Evolutionary conservation across 345 rosid species (phyloP), one percentile per base, ranked within the genome.

Genomic region (Anastatica hierochuntica): DNA sequence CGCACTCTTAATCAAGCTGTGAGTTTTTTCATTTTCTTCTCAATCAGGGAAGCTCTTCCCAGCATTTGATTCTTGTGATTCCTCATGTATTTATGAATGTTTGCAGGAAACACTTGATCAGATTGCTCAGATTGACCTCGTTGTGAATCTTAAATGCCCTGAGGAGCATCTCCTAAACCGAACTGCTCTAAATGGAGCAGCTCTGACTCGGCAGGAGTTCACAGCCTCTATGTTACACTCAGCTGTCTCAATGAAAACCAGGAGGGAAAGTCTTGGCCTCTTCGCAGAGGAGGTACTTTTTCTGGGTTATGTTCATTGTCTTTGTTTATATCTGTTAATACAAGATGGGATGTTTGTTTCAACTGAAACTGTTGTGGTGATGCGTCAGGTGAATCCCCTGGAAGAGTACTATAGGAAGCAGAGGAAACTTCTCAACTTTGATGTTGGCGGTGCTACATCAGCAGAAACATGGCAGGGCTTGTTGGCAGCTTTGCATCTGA

Each of bases 61-160:
- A 69, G 37, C 62, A 58, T 13, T 29, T 49, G 66, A 44, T 68
- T 56, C 26, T 18, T 13, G 30, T 51, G 42, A 9, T 19, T 46
- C 8, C 37, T 68, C 56, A 29, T 29, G 16, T 19, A 10, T 1
- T 16, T 53, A 9, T 33, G 9, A 30, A 53, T 46, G 39, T 21
- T 68, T 62, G 63, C 94, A 88, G 98, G 95, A 85, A 64, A 81
- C 84, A 60, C 97, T 92, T 57, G 90, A 88, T 56, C 82, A 73
- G 55, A 71, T 88, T 51, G 84, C 80, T 30, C 86, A 83, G 67
- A 67, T 88, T 71, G 95, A 88, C 73, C 76, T 88, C 44, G 96
- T 92, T 35, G 74, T 92, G 39, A 92, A 88, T 69, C 80, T 92
- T 44, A 83, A 85, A 69, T 68, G 76, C 62, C 29, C 71, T 6